A percentile compares a stretch with the other conserved stretches of the same genome.
phyloP scores from a whole-genome alignment of 1,284 basidiomycete species.

The Leccinum pachyderme region DNA sequence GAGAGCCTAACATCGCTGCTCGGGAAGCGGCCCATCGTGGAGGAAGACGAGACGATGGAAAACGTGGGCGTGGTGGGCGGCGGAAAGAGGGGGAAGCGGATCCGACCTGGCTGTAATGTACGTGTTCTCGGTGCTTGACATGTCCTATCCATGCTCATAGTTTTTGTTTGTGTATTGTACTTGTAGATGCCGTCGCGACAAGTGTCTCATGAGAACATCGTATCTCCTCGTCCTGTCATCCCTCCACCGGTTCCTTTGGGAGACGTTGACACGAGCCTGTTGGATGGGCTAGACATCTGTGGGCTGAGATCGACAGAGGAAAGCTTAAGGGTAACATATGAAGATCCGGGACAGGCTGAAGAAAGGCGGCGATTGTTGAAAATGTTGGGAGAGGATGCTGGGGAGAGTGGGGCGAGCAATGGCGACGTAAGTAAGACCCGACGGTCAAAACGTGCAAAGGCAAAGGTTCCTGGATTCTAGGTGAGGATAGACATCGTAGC shows the following conservation, averaged over 20 bases:
- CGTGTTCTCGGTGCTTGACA: constrained; percentile 8
- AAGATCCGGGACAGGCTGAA: constrained; percentile 60
- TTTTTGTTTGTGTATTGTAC: neutral
- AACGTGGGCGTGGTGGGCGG: constrained; percentile 1
- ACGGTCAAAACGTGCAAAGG: constrained; percentile 17
- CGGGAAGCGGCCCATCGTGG: constrained; percentile 56
- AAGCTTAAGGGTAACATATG: constrained; percentile 59
- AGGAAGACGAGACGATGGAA: constrained; percentile 34
- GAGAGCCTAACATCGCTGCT: constrained; percentile 64
- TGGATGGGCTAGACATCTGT: constrained; percentile 21
- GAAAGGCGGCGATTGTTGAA: constrained; percentile 52
- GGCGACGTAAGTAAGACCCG: constrained; percentile 4
- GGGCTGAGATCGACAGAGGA: constrained; percentile 34
- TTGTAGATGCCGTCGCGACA: constrained; percentile 38
- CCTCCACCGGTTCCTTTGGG: constrained; percentile 3
- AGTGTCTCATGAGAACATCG: constrained; percentile 31
- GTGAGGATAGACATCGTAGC: neutral
- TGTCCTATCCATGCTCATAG: neutral
- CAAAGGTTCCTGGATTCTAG: constrained; percentile 13
- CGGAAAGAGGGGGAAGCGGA: constrained; percentile 39
- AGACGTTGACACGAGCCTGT: constrained; percentile 33
- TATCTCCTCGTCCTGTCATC: constrained; percentile 14
- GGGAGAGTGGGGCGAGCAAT: neutral
- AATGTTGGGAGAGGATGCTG: constrained; percentile 26
- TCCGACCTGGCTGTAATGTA: constrained; percentile 47